phyloP scores from a whole-genome alignment of 805 yeast species.

The Suhomyces emberorum region DNA sequence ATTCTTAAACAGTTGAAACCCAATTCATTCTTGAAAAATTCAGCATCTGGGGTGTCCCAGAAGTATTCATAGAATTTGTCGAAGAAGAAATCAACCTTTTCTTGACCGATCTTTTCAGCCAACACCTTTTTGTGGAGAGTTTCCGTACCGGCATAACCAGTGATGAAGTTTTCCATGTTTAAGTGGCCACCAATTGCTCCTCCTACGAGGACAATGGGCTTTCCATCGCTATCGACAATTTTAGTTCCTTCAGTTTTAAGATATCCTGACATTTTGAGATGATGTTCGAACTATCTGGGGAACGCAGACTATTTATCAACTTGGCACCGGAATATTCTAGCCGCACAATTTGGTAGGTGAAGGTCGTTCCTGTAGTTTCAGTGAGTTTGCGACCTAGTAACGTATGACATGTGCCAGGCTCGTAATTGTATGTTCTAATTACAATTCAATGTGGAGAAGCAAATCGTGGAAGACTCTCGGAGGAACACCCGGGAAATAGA shows the following conservation, averaged over 20 bases:
- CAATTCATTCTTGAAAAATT: slow-evolving; percentile 37
- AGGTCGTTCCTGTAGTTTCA: not conserved
- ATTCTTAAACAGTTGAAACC: slow-evolving; percentile 47
- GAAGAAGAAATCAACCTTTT: slow-evolving; percentile 47
- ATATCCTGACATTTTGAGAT: slow-evolving; percentile 11
- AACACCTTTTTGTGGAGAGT: slow-evolving; percentile 46
- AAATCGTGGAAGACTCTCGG: too few relatives aligned
- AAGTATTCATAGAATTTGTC: slow-evolving; percentile 52
- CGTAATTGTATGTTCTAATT: too few relatives aligned
- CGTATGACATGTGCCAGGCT: too few relatives aligned
- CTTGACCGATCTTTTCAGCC: slow-evolving; percentile 40
- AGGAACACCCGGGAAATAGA: too few relatives aligned
- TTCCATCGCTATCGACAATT: slow-evolving; percentile 42
- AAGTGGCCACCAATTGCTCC: slow-evolving; percentile 50
- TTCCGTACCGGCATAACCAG: slow-evolving; percentile 54
- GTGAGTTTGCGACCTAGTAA: too few relatives aligned
- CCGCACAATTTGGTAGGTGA: too few relatives aligned
- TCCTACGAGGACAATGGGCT: slow-evolving; percentile 43
- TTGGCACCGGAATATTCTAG: not conserved
- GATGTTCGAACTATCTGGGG: too few relatives aligned
- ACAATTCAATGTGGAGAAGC: too few relatives aligned
- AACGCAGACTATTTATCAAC: not conserved
- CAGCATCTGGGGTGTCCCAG: slow-evolving; percentile 51
- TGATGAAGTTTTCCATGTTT: slow-evolving; percentile 56
- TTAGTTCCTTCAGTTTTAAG: slow-evolving; percentile 45